Evolutionary conservation across 495 filamentous ascomycete genomes (phyloP).

Genomic region (Tuber brumale): DNA sequence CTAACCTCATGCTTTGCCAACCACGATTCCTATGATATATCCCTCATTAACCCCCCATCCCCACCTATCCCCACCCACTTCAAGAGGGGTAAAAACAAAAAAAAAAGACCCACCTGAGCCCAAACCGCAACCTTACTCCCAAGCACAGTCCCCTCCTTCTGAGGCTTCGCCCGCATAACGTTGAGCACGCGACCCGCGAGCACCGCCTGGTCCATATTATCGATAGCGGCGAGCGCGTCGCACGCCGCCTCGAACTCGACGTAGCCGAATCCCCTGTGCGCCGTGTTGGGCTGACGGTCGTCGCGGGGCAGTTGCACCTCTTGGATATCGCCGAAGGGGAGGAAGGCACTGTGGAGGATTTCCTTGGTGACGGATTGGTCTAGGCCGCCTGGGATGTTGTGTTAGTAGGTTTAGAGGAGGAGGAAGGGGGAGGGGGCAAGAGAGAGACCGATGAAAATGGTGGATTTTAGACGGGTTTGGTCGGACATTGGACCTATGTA

Average conservation of each 20-base stretch:
- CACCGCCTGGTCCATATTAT: slow-evolving; percentile 98
- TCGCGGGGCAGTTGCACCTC: slow-evolving; percentile 85
- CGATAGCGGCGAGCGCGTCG: slow-evolving; percentile 90
- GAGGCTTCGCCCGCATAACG: slow-evolving; percentile 84
- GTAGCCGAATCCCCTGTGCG: slow-evolving; percentile 90
- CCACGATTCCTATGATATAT: slow-evolving; percentile 70
- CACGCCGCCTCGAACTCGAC: slow-evolving; percentile 83
- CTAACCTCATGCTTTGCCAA: slow-evolving; percentile 81
- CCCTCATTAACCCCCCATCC: slow-evolving; percentile 12
- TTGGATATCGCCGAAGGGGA: slow-evolving; percentile 90
- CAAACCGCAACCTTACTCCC: slow-evolving; percentile 94
- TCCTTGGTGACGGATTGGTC: slow-evolving; percentile 66
- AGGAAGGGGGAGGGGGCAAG: not conserved
- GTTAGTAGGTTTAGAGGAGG: slow-evolving; percentile 7
- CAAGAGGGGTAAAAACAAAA: not conserved
- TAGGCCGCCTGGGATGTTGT: slow-evolving; percentile 52
- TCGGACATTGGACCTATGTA: slow-evolving; percentile 59
- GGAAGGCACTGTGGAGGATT: slow-evolving; percentile 79
- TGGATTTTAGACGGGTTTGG: slow-evolving; percentile 74
- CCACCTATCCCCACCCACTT: not conserved
- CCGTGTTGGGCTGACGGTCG: slow-evolving; percentile 55
- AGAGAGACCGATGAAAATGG: slow-evolving; percentile 67
- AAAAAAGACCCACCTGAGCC: slow-evolving; percentile 70
- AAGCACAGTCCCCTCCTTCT: slow-evolving; percentile 82
- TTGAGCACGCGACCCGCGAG: slow-evolving; percentile 89